These are phyloP conservation scores for Sphaerulina populicola DNA, from an alignment of 2,329 filamentous ascomycete species.

Conservation along the genomic window DNA sequence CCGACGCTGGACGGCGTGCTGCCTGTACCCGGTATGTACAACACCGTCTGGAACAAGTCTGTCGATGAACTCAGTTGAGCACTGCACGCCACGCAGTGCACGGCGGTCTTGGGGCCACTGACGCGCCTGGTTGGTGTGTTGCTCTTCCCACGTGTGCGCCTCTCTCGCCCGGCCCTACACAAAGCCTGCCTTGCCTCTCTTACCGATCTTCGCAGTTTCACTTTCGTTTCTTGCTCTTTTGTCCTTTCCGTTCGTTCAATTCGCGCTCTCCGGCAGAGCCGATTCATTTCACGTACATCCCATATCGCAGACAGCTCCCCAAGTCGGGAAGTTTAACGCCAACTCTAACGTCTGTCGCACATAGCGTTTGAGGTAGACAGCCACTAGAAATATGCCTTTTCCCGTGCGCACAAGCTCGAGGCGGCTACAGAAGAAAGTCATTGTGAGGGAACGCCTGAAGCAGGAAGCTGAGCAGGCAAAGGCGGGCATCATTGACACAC, in stretches of 20 bases:
- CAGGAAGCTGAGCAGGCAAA: neutral
- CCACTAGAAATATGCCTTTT: constrained; percentile 5
- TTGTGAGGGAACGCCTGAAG: neutral
- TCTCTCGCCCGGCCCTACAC: neutral
- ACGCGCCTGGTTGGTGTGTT: constrained; percentile 4
- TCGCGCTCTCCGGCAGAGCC: constrained; percentile 2
- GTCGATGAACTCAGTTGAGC: too few relatives aligned
- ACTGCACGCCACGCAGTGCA: neutral
- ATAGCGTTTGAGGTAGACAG: constrained; percentile 2
- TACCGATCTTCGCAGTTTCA: constrained; percentile 2
- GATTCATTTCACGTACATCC: neutral
- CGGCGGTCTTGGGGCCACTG: constrained; percentile 5
- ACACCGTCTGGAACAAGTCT: too few relatives aligned
- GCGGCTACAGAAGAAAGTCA: constrained; percentile 4
- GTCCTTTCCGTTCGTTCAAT: neutral
- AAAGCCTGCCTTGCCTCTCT: too few relatives aligned
- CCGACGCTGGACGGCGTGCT: too few relatives aligned
- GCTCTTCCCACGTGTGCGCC: constrained; percentile 1
- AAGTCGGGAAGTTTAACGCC: neutral
- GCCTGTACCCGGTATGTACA: too few relatives aligned
- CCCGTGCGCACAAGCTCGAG: constrained; percentile 7
- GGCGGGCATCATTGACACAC: neutral
- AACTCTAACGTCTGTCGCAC: constrained; percentile 6
- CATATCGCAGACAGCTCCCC: neutral
- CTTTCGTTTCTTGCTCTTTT: constrained; percentile 5